Evolutionary conservation across 129 eudicot genomes (phyloP), one percentile per base, ranked within the genome.

Genomic region (Centella asiatica): DNA sequence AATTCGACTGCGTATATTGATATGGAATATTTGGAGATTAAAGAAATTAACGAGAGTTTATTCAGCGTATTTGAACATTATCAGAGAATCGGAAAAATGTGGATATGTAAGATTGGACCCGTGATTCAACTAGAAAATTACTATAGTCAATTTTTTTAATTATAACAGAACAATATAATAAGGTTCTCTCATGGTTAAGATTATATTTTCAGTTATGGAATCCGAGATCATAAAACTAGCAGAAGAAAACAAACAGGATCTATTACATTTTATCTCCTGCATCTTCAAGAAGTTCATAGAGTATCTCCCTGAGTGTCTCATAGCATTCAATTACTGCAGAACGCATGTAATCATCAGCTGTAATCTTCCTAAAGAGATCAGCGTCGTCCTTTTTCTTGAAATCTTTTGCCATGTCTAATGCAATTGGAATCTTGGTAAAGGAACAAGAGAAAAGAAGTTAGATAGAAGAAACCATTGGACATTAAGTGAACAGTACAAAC

Each of bases 341-440:
- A 56, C 61, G 72, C 99, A 88, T 93, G 70, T 88, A 88, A 55
- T 78, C 95, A 69, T 93, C 99, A 57, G 79, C 80, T 28, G 55
- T 77, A 40, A 93, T 93, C 87, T 85, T 93, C 75, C 57, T 80
- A 72, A 93, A 79, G 55, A 93, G 82, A 25, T 88, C 99, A 57
- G 79, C 86, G 37, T 88, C 96, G 40, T 85, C 92, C 68, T 74
- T 85, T 49, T 84, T 83, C 76, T 71, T 92, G 69, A 81, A 87
- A 72, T 78, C 95, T 83, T 93, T 93, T 31, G 99, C 99, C 96
- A 88, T 93, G 83, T 93, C 99, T 64, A 93, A 72, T 62, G 99
- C 99, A 65, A 93, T 93, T 12, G 99, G 99, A 73, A 93, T 93
- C 99, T 93, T 74, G 59, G 54, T 54, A 22, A 50, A 69, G 62